Conservation (phyloP, 176 grass and related monocot genomes). For the Carex littledalei region DNA sequence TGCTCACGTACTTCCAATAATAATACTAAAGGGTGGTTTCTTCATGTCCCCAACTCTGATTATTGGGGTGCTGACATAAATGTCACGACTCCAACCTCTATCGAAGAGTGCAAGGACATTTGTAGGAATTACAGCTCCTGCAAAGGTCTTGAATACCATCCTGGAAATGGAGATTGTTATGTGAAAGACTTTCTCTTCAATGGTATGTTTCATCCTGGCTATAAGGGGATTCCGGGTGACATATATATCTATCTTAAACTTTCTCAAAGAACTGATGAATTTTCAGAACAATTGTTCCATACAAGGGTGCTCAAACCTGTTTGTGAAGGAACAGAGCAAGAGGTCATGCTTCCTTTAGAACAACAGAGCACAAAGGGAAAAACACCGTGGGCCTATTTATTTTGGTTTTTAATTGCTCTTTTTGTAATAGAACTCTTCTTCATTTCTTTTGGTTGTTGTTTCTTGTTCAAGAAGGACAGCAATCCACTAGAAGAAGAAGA, state of each 20-base stretch:
- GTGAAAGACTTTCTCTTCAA: constrained; percentile 21
- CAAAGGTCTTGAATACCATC: constrained; percentile 6
- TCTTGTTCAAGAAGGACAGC: constrained; percentile 5
- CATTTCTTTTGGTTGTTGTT: constrained; percentile 23
- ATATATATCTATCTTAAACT: constrained; percentile 10
- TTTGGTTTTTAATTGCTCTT: constrained; percentile 6
- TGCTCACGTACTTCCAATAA: neutral
- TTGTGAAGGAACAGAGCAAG: neutral
- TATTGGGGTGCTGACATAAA: constrained; percentile 8
- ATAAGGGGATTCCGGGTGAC: neutral
- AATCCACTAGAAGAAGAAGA: constrained; percentile 26
- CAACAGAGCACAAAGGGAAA: neutral
- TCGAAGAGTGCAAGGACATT: neutral
- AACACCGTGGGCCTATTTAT: constrained; percentile 18
- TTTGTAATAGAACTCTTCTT: constrained; percentile 25
- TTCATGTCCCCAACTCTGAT: constrained; percentile 9
- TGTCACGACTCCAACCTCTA: neutral
- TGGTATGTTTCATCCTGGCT: constrained; percentile 16
- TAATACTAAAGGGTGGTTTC: neutral
- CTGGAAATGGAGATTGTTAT: constrained; percentile 6
- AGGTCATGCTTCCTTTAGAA: constrained; percentile 10
- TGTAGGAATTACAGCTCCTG: neutral
- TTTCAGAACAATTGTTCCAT: neutral
- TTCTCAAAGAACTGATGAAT: neutral
- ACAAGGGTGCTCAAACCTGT: neutral